Evolutionary conservation across 345 rosid genomes (phyloP).

Genomic region (Pistacia integerrima): DNA sequence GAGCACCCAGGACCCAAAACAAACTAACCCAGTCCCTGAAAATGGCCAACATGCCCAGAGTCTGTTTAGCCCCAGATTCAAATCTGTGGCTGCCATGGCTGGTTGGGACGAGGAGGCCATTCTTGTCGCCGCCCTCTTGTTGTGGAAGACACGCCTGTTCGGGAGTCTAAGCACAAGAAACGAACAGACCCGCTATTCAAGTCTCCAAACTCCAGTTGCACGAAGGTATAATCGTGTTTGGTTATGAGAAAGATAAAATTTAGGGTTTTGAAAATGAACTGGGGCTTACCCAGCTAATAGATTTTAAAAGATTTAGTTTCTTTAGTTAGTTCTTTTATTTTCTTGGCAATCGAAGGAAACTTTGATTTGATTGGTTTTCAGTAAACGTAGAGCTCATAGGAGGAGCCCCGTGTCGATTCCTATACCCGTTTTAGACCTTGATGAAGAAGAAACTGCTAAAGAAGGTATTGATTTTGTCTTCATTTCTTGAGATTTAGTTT

Average conservation of each 20-base stretch:
- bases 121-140: conserved; percentile 68
- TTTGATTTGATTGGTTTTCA: conserved; percentile 21
- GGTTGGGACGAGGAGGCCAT: conserved; percentile 98
- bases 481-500: conserved; percentile 9
- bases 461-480: conserved; percentile 31
- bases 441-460: conserved; percentile 46
- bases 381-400: conserved; percentile 63
- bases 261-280: background rate
- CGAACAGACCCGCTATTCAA: conserved; percentile 56
- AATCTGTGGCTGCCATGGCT: conserved; percentile 86
- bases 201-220: conserved; percentile 69
- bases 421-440: conserved; percentile 54
- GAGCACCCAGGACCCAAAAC: conserved; percentile 32
- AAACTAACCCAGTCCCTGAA: conserved; percentile 23
- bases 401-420: conserved; percentile 44
- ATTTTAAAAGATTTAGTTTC: background rate
- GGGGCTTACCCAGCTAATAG: background rate
- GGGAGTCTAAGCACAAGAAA: conserved; percentile 54
- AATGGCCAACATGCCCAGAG: conserved; percentile 34
- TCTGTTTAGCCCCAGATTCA: conserved; percentile 82
- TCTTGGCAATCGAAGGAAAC: conserved; percentile 9
- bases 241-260: background rate
- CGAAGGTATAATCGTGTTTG: conserved; percentile 53
- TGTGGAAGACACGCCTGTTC: conserved; percentile 91
- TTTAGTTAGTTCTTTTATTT: background rate